A percentile compares a stretch with the other conserved stretches of the same genome.
Conservation (phyloP, 495 filamentous ascomycete genomes). For the Podospora conica region DNA sequence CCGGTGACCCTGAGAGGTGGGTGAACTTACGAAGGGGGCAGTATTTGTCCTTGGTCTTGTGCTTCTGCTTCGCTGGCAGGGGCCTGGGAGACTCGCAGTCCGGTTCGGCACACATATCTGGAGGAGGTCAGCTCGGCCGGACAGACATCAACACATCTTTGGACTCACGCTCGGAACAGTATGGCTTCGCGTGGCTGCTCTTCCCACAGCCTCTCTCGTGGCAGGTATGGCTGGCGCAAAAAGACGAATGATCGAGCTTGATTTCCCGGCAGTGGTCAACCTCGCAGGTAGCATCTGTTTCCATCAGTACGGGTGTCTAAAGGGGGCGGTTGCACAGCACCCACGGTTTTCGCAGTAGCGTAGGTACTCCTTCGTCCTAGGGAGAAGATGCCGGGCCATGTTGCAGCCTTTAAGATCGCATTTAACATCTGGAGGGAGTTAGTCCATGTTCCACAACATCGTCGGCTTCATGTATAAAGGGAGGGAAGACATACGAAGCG, state of each 20-base stretch:
- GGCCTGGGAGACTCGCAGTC: constrained; percentile 8
- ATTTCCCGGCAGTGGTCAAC: constrained; percentile 13
- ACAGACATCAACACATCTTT: not conserved
- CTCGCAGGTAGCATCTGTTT: constrained; percentile 28
- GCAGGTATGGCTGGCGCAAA: constrained; percentile 29
- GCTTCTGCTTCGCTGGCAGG: not conserved
- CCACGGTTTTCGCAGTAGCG: constrained; percentile 26
- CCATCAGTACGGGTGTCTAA: not conserved
- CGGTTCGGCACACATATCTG: constrained; percentile 8
- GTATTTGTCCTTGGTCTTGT: constrained; percentile 1
- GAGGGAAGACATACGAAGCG: not conserved
- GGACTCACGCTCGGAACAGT: constrained; percentile 28
- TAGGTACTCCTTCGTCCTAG: constrained; percentile 20
- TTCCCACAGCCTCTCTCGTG: constrained; percentile 21
- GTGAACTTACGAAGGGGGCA: constrained; percentile 18
- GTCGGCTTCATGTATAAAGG: not conserved
- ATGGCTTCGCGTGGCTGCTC: constrained; percentile 12
- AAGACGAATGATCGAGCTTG: constrained; percentile 14
- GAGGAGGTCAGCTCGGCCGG: not conserved
- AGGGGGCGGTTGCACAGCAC: constrained; percentile 1
- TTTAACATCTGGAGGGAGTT: constrained; percentile 6
- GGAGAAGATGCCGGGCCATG: constrained; percentile 9
- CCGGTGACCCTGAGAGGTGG: not conserved
- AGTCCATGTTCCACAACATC: not conserved
- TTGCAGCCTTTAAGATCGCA: constrained; percentile 17